Conservation (phyloP, 2,329 filamentous ascomycete genomes). For the Calonectria multiphialidica region DNA sequence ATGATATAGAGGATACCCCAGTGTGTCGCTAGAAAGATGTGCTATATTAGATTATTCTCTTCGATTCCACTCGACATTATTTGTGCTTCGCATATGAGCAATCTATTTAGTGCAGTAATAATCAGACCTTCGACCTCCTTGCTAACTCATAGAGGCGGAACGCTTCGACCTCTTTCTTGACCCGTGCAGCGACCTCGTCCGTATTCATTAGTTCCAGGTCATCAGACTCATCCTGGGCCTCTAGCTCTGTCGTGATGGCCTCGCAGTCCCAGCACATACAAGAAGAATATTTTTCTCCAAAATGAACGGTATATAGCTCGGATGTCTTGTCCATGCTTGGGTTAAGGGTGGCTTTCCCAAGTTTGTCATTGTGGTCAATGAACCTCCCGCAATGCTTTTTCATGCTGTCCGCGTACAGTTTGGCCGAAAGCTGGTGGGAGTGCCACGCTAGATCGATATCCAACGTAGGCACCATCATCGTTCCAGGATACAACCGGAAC, state of each 20-base stretch:
- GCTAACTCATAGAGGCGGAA: background rate
- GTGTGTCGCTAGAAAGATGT: background rate
- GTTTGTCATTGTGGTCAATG: background rate
- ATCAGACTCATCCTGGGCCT: background rate
- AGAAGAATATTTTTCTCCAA: background rate
- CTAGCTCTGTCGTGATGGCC: background rate
- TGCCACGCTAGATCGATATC: background rate
- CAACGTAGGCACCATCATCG: background rate
- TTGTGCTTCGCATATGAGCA: background rate
- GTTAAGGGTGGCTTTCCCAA: background rate
- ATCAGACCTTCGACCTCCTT: background rate
- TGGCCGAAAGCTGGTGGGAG: background rate
- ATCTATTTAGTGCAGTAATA: background rate
- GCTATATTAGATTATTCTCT: too few relatives aligned
- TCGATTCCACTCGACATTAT: too few relatives aligned
- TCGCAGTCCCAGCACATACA: background rate
- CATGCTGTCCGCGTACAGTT: background rate
- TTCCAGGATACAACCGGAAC: background rate
- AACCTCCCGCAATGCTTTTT: background rate
- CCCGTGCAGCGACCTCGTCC: background rate
- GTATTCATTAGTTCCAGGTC: background rate
- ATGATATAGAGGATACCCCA: background rate
- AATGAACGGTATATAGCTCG: background rate
- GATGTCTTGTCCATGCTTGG: background rate
- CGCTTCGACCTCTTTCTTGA: background rate